Evolutionary conservation across 139 green algal genomes (phyloP), one percentile per base, ranked within the genome.

Genomic region (Nannochloris sp.): DNA sequence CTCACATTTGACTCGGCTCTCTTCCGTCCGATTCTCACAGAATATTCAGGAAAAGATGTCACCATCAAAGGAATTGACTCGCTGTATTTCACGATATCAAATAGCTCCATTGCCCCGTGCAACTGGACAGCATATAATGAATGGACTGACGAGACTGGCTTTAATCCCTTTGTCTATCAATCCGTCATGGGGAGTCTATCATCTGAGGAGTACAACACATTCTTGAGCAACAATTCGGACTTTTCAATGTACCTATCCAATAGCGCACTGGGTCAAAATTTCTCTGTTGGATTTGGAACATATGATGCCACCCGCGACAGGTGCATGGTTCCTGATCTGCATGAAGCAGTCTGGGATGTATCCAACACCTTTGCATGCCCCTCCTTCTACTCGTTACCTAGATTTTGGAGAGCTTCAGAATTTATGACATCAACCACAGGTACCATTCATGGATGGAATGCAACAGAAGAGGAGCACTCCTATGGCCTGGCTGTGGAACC

Each of bases 401-500:
- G 49, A 45, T 79, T 74, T 67, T 65, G 61, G 28, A 29, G 45
- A 49, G 48, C 56, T 30, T 49, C 56, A 4, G 40, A 36, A 2
- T 40, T 29, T 2, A 17, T 77, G n/a, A 43, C 56, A 4, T n/a
- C 30, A 25, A 48, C 55, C 12, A 70, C 63, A 10, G 68, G 62
- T 2, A 33, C 26, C 2, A 43, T 56, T 6, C 5, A 5, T 57
- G 14, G 10, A 8, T 78, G 71, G 57, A 10, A 56, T 23, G 8
- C 43, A 13, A 51, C 57, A 31, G 36, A 36, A 25, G 14, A 14
- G 2, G 14, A 49, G 6, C 69, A 78, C 31, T 37, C 50, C 16
- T 80, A 68, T 59, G 66, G 48, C 23, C 62, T 75, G 4, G 50
- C 40, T 6, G 60, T 80, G 20, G 69, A 80, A 40, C 65, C 65